phyloP scores from a whole-genome alignment of 1,284 basidiomycete genomes.

The Pisolithus thermaeus region DNA sequence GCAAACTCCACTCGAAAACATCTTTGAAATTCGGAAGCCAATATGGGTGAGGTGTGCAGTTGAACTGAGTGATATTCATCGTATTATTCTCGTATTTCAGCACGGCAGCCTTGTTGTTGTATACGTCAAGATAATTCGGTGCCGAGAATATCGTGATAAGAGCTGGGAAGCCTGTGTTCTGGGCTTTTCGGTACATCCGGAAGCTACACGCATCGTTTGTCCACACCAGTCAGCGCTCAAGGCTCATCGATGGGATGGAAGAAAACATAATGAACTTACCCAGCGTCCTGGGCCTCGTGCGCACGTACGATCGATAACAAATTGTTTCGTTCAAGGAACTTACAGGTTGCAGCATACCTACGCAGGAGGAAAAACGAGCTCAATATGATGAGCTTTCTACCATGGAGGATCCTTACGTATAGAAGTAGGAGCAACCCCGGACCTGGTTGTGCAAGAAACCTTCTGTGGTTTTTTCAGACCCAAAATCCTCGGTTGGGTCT shows the following conservation, averaged over 20 bases:
- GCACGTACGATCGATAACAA: slow-evolving; percentile 86
- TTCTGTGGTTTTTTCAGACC: slow-evolving; percentile 76
- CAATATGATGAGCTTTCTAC: background rate
- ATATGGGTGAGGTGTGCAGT: slow-evolving; percentile 89
- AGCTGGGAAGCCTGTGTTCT: slow-evolving; percentile 86
- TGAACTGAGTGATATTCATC: slow-evolving; percentile 90
- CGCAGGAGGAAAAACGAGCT: background rate
- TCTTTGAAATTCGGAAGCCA: slow-evolving; percentile 91
- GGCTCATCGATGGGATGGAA: background rate
- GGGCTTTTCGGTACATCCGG: slow-evolving; percentile 92
- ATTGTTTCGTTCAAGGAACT: slow-evolving; percentile 88
- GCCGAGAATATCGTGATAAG: slow-evolving; percentile 97
- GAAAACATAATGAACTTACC: slow-evolving; percentile 37
- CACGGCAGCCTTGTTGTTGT: slow-evolving; percentile 92
- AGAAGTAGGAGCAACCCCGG: slow-evolving; percentile 87
- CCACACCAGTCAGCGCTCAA: slow-evolving; percentile 3
- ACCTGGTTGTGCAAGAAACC: slow-evolving; percentile 88
- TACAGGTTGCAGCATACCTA: slow-evolving; percentile 84
- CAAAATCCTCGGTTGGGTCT: slow-evolving; percentile 88
- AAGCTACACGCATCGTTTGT: slow-evolving; percentile 43
- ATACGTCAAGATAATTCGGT: slow-evolving; percentile 94
- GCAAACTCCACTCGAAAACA: slow-evolving; percentile 83
- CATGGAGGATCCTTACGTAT: slow-evolving; percentile 53
- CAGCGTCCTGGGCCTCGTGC: slow-evolving; percentile 90
- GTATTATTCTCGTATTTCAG: slow-evolving; percentile 93